Evolutionary conservation across 257 asterid genomes (phyloP).

Genomic region (Nicotiana sylvestris): DNA sequence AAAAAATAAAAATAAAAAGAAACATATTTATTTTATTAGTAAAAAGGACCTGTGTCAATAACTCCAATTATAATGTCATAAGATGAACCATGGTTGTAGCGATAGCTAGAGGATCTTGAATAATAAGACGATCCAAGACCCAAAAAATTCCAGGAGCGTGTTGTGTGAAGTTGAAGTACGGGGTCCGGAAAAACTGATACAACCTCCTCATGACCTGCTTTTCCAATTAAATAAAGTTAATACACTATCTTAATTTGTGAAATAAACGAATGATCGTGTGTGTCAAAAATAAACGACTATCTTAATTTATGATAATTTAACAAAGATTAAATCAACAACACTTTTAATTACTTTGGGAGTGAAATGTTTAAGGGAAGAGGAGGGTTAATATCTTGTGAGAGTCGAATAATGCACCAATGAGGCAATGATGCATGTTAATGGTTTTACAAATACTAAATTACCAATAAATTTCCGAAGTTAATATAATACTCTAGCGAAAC

Average conservation of each 20-base stretch:
- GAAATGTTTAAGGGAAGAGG: too few species aligned
- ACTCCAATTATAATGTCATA: constrained; percentile 67
- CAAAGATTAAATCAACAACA: too few species aligned
- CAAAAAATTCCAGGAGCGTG: constrained; percentile 83
- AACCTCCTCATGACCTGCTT: constrained; percentile 47
- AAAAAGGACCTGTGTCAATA: constrained; percentile 65
- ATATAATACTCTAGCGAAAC: too few species aligned
- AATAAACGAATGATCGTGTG: background rate
- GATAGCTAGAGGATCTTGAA: constrained; percentile 16
- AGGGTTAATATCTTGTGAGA: too few species aligned
- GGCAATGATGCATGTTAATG: too few species aligned
- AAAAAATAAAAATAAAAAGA: background rate
- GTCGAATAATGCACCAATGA: too few species aligned
- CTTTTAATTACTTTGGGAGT: too few species aligned
- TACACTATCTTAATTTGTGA: background rate
- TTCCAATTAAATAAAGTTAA: background rate
- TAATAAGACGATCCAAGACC: constrained; percentile 27
- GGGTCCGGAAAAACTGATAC: constrained; percentile 78
- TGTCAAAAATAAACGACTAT: too few species aligned
- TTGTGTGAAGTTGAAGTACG: constrained; percentile 69
- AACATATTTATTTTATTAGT: background rate
- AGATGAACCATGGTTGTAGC: constrained; percentile 19
- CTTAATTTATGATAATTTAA: too few species aligned
- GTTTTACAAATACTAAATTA: too few species aligned
- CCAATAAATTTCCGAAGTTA: too few species aligned